Evolutionary conservation across 78 protist species (phyloP).

Genomic region (Bigelowiella natans): DNA sequence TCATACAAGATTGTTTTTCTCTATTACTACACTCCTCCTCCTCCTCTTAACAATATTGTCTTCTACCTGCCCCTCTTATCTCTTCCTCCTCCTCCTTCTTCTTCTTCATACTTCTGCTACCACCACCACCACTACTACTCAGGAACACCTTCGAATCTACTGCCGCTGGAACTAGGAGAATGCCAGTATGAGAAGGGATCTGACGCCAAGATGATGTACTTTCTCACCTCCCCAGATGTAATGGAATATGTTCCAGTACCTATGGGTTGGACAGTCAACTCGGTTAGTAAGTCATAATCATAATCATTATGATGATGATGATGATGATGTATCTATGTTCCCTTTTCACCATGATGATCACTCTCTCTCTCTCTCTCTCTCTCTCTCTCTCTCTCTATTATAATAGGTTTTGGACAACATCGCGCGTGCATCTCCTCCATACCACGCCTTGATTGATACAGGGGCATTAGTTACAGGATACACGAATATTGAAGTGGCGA

Average conservation of each 20-base stretch:
- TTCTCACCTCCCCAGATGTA: conserved; percentile 1
- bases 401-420: conserved; percentile 3
- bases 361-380: neutral
- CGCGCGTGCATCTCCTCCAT: conserved; percentile 39
- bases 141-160: conserved; percentile 45
- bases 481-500: conserved; percentile 50
- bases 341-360: neutral
- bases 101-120: neutral
- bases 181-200: conserved; percentile 37
- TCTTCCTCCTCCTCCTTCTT: conserved; percentile 14
- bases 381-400: too few species aligned
- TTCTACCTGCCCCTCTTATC: too few species aligned
- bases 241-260: neutral
- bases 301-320: too few species aligned
- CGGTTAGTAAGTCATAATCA: too few species aligned
- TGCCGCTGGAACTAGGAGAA: conserved; percentile 41
- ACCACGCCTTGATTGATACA: conserved; percentile 64
- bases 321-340: too few species aligned
- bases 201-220: conserved; percentile 32
- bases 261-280: neutral
- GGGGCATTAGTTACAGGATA: conserved; percentile 62
- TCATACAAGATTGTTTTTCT: too few species aligned
- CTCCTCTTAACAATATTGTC: too few species aligned
- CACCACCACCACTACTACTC: conserved; percentile 38
- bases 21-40: too few species aligned